Evolutionary conservation across 2,329 filamentous ascomycete genomes (phyloP).

Genomic region (Akanthomyces dipterigenus): DNA sequence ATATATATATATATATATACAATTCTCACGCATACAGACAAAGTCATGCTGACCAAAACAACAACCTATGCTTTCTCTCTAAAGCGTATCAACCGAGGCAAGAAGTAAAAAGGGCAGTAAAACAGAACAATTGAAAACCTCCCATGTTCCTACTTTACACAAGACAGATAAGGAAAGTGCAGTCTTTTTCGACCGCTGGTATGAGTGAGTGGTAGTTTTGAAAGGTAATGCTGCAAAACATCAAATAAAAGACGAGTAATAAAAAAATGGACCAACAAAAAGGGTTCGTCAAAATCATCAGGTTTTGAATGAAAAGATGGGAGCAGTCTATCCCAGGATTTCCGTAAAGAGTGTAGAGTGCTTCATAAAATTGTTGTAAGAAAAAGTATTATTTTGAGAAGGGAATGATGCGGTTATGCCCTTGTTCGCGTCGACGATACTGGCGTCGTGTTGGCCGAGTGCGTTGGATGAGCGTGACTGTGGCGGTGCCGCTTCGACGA

Average conservation of each 20-base stretch:
- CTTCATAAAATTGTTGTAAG: neutral
- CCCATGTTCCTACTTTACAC: neutral
- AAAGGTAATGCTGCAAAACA: slow-evolving; percentile 1
- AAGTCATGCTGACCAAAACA: neutral
- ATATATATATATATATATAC: too few relatives aligned
- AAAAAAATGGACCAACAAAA: slow-evolving; percentile 6
- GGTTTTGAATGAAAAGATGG: neutral
- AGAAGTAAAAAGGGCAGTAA: neutral
- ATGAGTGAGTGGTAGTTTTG: slow-evolving; percentile 6
- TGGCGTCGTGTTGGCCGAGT: slow-evolving; percentile 9
- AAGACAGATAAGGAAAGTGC: slow-evolving; percentile 4
- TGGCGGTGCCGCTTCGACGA: slow-evolving; percentile 13
- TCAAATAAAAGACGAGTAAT: neutral
- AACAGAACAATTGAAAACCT: neutral
- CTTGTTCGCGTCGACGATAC: slow-evolving; percentile 6
- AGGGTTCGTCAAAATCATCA: slow-evolving; percentile 12
- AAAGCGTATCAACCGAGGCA: neutral
- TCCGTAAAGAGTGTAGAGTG: slow-evolving; percentile 12
- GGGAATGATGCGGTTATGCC: neutral
- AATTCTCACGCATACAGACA: neutral
- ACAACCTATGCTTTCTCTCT: neutral
- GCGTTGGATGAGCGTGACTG: slow-evolving; percentile 6
- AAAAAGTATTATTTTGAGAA: neutral
- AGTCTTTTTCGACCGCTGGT: neutral
- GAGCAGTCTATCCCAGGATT: neutral